These are phyloP conservation scores for Dendrothele bispora DNA, from an alignment of 768 basidiomycete genomes.

Conservation along the genomic window DNA sequence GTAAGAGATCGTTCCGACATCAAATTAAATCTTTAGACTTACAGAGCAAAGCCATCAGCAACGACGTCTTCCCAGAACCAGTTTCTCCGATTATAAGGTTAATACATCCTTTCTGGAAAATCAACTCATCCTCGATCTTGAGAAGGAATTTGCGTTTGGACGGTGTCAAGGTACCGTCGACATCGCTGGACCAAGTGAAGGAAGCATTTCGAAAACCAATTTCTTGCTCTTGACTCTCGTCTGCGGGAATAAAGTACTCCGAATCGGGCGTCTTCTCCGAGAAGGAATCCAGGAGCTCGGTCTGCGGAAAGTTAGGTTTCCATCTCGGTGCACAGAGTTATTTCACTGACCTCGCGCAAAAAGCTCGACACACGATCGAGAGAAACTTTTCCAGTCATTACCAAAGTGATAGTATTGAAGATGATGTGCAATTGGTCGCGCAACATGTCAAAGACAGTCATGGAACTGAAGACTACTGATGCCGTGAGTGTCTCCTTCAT, in stretches of 20 bases:
- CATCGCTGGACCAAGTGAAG: conserved; percentile 55
- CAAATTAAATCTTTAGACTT: not conserved
- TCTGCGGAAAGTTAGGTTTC: conserved; percentile 21
- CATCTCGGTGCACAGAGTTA: not conserved
- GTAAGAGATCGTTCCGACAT: not conserved
- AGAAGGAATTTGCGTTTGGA: conserved; percentile 49
- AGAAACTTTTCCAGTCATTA: conserved; percentile 55
- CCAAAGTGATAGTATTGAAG: conserved; percentile 23
- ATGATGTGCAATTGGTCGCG: conserved; percentile 47
- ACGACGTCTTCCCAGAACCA: conserved; percentile 61
- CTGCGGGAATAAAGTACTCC: conserved; percentile 11
- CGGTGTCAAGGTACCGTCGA: conserved; percentile 36
- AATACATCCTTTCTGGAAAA: conserved; percentile 51
- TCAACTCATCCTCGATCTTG: conserved; percentile 49
- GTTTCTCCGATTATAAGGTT: conserved; percentile 65
- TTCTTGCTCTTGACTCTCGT: conserved; percentile 19
- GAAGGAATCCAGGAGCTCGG: conserved; percentile 49
- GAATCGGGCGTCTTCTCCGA: conserved; percentile 17
- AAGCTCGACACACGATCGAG: conserved; percentile 52
- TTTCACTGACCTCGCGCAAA: conserved; percentile 31
- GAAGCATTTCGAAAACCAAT: conserved; percentile 55
- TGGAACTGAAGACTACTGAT: conserved; percentile 50
- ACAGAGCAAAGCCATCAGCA: conserved; percentile 63
- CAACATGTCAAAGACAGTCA: conserved; percentile 64
- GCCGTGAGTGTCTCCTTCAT: conserved; percentile 41